Evolutionary conservation across 2,329 filamentous ascomycete genomes (phyloP), one percentile per base, ranked within the genome.

Genomic region (Arthrinium puccinioides): DNA sequence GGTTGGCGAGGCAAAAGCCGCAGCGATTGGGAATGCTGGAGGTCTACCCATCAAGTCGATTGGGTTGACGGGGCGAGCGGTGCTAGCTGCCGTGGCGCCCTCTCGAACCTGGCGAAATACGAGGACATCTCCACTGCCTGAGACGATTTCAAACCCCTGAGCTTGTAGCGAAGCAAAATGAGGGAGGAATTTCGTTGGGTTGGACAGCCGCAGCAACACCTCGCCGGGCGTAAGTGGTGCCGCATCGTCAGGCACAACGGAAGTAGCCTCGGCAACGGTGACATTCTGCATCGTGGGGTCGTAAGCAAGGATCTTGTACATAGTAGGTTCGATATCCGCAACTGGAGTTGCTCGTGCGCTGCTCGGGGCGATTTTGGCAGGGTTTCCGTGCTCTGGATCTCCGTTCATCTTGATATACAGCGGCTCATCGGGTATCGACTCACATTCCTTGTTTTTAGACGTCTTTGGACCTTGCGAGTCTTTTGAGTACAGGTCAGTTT

Each of bases 261-360:
- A 80, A 1, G 70, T 74, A 2, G 77, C 81, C 44, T 82, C 76
- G 6, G 76, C 77, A 4, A 70, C 65, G 29, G 64, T 70, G 47
- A 86, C 66, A 10, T 62, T 62, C 46, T 80, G 69, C 46, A 70
- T 77, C 8, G 62, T 64, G 2, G 74, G 64, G 45, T 85, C 77
- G 48, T 80, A 84, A 2, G 76, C 80, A 6, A 87, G 64, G 23
- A 85, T 70, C 53, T 76, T 84, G 64, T 84, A 85, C 4, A 72
- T 39, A 6, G 50, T 54, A 13, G 50, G 49, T 14, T 53, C 44
- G 18, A 20, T 20, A 14, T 21, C 31, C 18, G n/a, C 20, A 33
- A 21, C 14, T 9, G 31, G n/a, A 9, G 9, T 8, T 46, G 34
- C 9, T 24, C 15, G 15, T 15, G 32, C 21, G 23, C 9, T 20